A percentile compares a stretch with the other conserved stretches of the same genome.
phyloP scores from a whole-genome alignment of 768 basidiomycete species.

The Suillus spraguei region DNA sequence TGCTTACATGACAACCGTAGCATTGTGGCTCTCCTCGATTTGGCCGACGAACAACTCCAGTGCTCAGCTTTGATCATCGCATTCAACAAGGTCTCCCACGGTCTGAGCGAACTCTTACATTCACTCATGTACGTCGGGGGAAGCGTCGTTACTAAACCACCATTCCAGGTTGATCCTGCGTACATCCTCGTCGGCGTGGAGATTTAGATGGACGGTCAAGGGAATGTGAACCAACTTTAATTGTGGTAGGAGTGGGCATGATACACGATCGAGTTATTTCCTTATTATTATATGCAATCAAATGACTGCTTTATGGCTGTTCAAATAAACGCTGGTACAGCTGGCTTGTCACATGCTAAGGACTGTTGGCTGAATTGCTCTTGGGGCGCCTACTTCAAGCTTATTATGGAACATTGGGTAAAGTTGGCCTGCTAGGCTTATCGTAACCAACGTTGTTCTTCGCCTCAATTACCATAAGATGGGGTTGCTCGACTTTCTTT shows the following conservation, averaged over 20 bases:
- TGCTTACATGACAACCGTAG: slow-evolving; percentile 36
- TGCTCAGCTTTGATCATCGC: slow-evolving; percentile 81
- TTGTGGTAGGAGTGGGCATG: neutral
- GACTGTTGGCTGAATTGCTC: neutral
- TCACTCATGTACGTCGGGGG: slow-evolving; percentile 94
- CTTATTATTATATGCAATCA: neutral
- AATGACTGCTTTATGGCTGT: neutral
- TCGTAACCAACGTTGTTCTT: neutral
- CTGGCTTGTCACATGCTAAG: neutral
- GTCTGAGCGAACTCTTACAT: slow-evolving; percentile 76
- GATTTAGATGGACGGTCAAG: slow-evolving; percentile 47
- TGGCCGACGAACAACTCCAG: slow-evolving; percentile 81
- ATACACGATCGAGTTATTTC: neutral
- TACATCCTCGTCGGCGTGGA: slow-evolving; percentile 88
- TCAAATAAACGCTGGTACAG: neutral
- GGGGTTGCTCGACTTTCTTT: slow-evolving; percentile 30
- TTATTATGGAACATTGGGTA: neutral
- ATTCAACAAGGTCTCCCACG: slow-evolving; percentile 71
- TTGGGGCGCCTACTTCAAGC: neutral
- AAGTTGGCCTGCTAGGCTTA: neutral
- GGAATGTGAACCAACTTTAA: slow-evolving; percentile 26
- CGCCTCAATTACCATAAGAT: slow-evolving; percentile 14
- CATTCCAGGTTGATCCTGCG: slow-evolving; percentile 72
- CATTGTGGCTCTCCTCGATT: slow-evolving; percentile 84
- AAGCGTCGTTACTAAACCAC: slow-evolving; percentile 79